Base-by-base conservation (phyloP, 179 eudicot genomes). In the Spinacia oleracea region DNA sequence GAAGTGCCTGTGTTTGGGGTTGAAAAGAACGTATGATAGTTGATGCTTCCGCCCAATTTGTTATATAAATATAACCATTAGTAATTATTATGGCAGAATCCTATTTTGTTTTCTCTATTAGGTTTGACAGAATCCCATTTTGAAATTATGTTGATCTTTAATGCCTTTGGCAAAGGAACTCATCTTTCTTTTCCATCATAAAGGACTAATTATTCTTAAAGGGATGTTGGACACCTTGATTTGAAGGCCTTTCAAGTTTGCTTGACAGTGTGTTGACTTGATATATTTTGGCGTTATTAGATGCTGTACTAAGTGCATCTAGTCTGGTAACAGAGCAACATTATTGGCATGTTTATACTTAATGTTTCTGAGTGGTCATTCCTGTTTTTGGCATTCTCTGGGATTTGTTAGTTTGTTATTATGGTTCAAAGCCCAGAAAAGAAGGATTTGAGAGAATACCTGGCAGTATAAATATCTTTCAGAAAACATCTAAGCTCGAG, bases 271-370 rank as follows among this genome's bases (percentile, higher is more conserved):
- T 6, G 31, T 63, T 58, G 9, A 21, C 46, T 3, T 38, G 27
- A 60, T 23, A 15, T 59, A 9, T 16, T 4, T 8, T 46, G 60
- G 31, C 43, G 20, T 60, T 23, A 38, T 74, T 74, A 35, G n/a
- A 51, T 62, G 5, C 20, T 66, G 25, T 38, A n/a, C 14, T 53
- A 23, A 66, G 74, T 68, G 80, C 74, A 21, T 65, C 27, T 6
- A n/a, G 60, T 34, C 23, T 50, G 25, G 53, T 40, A 15, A 51
- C 58, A 31, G 68, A 35, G 46, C 56, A 48, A 15, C 31, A 59
- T 45, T 53, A 16, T 16, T 70, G 31, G 50, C 38, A 32, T 55
- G 31, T 21, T 51, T 6, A 71, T 64, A 65, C 59, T 65, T 56
- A 62, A 16, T 63, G n/a, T 27, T 18, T 58, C 51, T 74, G 35